Conservation (phyloP, 345 rosid genomes). For the Gossypium stocksii region DNA sequence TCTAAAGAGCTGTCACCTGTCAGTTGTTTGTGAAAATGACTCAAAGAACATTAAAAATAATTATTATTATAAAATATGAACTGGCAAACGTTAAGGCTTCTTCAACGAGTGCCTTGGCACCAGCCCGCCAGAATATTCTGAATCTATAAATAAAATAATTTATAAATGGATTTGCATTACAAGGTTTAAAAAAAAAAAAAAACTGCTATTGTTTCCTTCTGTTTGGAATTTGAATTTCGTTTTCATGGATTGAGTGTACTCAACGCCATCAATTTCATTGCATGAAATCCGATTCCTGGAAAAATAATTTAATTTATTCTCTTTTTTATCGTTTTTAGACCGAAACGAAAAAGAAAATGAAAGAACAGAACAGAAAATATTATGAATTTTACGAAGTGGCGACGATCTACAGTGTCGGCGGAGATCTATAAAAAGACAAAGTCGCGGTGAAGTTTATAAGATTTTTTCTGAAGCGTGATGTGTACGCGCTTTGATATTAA, state of each 20-base stretch:
- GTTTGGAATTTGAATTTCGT: background rate
- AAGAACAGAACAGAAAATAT: background rate
- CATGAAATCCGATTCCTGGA: slow-evolving; percentile 31
- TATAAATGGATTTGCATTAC: background rate
- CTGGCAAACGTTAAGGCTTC: slow-evolving; percentile 22
- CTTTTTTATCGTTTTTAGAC: background rate
- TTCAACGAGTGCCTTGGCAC: background rate
- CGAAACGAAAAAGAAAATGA: too few species aligned
- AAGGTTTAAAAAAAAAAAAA: slow-evolving; percentile 1
- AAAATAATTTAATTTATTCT: background rate
- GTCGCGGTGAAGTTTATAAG: background rate
- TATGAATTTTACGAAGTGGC: slow-evolving; percentile 3
- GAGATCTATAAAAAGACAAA: slow-evolving; percentile 18
- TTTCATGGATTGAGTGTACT: slow-evolving; percentile 37
- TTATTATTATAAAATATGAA: slow-evolving; percentile 18
- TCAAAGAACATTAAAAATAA: background rate
- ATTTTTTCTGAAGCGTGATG: background rate
- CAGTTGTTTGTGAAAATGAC: slow-evolving; percentile 28
- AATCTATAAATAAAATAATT: background rate
- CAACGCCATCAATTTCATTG: slow-evolving; percentile 45
- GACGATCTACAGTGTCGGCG: slow-evolving; percentile 34
- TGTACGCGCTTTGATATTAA: background rate
- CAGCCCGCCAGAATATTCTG: background rate
- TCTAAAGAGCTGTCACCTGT: slow-evolving; percentile 27
- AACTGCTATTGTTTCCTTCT: slow-evolving; percentile 4